Evolutionary conservation across 2,329 filamentous ascomycete species (phyloP).

Genomic region (Fusarium austroafricanum): DNA sequence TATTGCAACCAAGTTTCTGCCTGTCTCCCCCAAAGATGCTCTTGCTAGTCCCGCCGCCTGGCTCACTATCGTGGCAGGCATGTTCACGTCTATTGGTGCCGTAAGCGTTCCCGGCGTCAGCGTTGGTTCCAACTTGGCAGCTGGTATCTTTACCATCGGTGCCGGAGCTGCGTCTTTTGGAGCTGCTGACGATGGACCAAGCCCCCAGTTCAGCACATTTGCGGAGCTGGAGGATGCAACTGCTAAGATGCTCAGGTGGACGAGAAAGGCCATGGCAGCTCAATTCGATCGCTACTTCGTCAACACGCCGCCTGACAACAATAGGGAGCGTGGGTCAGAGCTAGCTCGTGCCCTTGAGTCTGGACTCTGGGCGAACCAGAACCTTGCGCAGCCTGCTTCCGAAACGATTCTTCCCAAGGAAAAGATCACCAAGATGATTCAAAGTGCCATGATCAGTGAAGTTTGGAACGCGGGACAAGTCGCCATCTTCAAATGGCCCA

Average conservation of each 20-base stretch:
- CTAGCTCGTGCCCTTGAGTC: neutral
- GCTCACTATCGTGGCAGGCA: no score
- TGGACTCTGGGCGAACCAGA: conserved; percentile 1
- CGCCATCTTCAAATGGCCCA: conserved; percentile 6
- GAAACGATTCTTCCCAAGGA: neutral
- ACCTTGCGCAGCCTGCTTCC: neutral
- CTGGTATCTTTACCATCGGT: neutral
- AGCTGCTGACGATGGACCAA: neutral
- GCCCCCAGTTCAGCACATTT: neutral
- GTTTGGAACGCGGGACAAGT: neutral
- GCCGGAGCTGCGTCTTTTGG: conserved; percentile 2
- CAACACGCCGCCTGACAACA: neutral
- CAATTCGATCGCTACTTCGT: conserved; percentile 1
- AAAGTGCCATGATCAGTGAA: conserved; percentile 5
- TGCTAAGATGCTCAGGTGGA: neutral
- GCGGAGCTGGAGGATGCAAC: neutral
- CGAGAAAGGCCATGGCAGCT: neutral
- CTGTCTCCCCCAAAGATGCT: no score
- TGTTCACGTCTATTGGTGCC: no score
- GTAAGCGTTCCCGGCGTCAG: no score
- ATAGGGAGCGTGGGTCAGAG: neutral
- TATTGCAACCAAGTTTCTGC: no score
- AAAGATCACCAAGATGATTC: neutral
- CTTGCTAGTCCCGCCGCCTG: no score
- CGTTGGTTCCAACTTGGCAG: neutral